Percentiles rank a stretch among this genome's conserved stretches.
phyloP scores from a whole-genome alignment of 345 rosid species.

The Firmiana major region DNA sequence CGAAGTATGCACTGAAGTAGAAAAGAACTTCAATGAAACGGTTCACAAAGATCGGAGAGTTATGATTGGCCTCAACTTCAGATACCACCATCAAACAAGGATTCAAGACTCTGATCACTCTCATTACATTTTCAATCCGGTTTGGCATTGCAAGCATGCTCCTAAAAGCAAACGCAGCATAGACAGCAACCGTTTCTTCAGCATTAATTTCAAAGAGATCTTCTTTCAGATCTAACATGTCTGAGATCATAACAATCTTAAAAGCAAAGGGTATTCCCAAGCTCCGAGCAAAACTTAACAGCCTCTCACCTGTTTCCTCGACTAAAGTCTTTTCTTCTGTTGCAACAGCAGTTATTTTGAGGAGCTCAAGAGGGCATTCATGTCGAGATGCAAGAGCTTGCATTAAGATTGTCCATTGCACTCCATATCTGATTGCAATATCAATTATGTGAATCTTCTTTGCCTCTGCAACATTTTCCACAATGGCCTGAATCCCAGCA shows the following conservation, averaged over 20 bases:
- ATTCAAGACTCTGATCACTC: background rate
- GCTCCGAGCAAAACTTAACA: background rate
- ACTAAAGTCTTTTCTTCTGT: background rate
- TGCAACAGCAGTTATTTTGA: slow-evolving; percentile 42
- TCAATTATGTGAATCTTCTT: slow-evolving; percentile 41
- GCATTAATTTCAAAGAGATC: background rate
- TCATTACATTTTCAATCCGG: background rate
- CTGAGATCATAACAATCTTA: background rate
- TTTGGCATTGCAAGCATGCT: background rate
- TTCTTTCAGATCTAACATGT: background rate
- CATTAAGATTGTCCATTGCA: slow-evolving; percentile 44
- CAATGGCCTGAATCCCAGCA: slow-evolving; percentile 40
- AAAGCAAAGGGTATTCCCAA: background rate
- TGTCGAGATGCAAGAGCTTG: slow-evolving; percentile 40
- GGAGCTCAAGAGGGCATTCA: slow-evolving; percentile 32
- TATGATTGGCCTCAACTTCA: background rate
- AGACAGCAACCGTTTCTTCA: background rate
- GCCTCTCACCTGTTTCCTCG: background rate
- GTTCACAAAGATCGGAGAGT: background rate
- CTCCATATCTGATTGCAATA: slow-evolving; percentile 30
- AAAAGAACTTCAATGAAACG: background rate
- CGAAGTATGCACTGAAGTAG: background rate
- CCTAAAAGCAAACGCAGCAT: background rate
- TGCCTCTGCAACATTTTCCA: slow-evolving; percentile 35
- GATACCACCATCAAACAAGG: background rate